Percentiles rank a stretch among this genome's conserved stretches.
These are phyloP conservation scores for Geoglossum glabrum DNA, from an alignment of 495 filamentous ascomycete species.

Conservation along the genomic window DNA sequence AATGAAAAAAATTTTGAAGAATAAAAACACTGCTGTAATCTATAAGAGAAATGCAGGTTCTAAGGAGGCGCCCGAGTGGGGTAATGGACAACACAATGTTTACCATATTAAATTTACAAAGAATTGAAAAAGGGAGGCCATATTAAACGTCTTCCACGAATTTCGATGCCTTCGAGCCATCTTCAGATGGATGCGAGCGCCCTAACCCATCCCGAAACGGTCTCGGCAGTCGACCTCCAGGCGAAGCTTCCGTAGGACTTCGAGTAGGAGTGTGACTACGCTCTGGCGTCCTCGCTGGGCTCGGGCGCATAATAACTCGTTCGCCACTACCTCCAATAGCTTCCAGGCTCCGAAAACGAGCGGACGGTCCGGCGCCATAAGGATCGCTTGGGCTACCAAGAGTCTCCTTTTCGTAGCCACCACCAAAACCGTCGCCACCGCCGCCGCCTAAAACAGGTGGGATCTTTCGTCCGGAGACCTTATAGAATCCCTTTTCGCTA, in stretches of 20 bases:
- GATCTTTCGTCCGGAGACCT: constrained; percentile 53
- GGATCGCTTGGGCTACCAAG: constrained; percentile 23
- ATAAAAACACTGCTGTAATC: no score
- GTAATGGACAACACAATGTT: not conserved
- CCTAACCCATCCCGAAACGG: constrained; percentile 20
- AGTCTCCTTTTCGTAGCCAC: constrained; percentile 19
- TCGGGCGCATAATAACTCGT: constrained; percentile 15
- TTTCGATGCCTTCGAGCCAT: constrained; percentile 26
- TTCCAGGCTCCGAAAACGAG: constrained; percentile 3
- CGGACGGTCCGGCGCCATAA: constrained; percentile 23
- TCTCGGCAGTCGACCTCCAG: constrained; percentile 14
- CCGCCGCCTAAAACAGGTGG: constrained; percentile 46
- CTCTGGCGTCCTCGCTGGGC: constrained; percentile 19
- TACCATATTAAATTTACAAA: not conserved
- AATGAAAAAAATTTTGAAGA: no score
- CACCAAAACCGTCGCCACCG: constrained; percentile 44
- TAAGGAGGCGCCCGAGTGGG: not conserved
- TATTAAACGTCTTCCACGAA: constrained; percentile 29
- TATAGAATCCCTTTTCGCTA: constrained; percentile 37
- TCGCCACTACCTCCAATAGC: constrained; percentile 6
- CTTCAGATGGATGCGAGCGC: constrained; percentile 24
- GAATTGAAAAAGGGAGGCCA: not conserved
- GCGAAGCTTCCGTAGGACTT: constrained; percentile 8
- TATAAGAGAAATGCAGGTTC: not conserved
- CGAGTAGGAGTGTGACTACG: constrained; percentile 23